These are phyloP conservation scores for Cladosporium sp. DNA, from an alignment of 2,329 filamentous ascomycete species.

Conservation along the genomic window DNA sequence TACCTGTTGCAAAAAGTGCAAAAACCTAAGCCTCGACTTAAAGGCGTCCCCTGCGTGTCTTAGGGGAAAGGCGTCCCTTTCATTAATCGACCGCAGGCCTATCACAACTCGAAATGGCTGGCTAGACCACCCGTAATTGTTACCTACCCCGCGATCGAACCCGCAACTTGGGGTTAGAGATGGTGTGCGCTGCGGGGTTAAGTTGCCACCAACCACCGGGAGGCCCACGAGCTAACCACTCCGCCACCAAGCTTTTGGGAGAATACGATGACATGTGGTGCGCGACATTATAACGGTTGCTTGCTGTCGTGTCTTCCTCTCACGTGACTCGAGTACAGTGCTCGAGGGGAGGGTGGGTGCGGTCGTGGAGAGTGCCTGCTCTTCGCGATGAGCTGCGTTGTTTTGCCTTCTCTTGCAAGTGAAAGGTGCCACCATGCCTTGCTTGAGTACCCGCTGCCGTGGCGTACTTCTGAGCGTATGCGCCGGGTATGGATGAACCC, in stretches of 20 bases:
- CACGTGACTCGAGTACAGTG: too few relatives aligned
- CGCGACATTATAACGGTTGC: too few relatives aligned
- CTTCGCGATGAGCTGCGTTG: too few relatives aligned
- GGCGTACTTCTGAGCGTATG: too few relatives aligned
- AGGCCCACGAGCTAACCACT: neutral
- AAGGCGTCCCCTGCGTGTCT: neutral
- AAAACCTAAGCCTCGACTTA: neutral
- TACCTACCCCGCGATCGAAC: neutral
- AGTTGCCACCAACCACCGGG: neutral
- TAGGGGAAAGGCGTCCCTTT: neutral
- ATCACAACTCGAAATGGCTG: neutral
- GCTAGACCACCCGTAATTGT: neutral
- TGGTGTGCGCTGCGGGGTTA: neutral
- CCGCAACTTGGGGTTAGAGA: neutral
- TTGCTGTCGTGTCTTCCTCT: too few relatives aligned
- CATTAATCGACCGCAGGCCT: neutral
- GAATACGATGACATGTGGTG: too few relatives aligned
- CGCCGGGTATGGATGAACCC: too few relatives aligned
- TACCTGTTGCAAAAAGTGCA: slow-evolving; percentile 3
- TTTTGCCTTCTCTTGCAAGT: too few relatives aligned
- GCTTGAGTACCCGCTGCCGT: too few relatives aligned
- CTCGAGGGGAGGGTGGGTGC: too few relatives aligned
- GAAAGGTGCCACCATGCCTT: too few relatives aligned
- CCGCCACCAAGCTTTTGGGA: neutral
- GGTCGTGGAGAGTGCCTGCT: too few relatives aligned